phyloP scores from a whole-genome alignment of 1,284 basidiomycete genomes.

The Schizophyllum amplum region DNA sequence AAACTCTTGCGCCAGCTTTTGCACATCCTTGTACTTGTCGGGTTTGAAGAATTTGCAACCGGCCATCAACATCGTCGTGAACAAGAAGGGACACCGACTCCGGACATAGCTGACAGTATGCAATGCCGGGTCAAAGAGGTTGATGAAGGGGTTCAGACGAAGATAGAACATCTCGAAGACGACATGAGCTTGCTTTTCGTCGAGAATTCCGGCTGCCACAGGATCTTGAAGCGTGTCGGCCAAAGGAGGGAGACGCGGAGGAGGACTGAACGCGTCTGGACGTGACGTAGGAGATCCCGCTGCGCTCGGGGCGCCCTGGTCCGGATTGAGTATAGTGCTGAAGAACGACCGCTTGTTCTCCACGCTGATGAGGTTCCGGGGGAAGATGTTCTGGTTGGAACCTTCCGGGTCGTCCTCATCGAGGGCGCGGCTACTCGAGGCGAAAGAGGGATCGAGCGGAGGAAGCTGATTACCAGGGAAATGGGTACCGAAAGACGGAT shows the following conservation, averaged over 20 bases:
- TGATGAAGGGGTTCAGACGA: slow-evolving; percentile 78
- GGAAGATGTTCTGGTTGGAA: slow-evolving; percentile 54
- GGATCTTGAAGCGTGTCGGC: slow-evolving; percentile 37
- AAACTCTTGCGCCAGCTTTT: slow-evolving; percentile 62
- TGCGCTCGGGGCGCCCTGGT: slow-evolving; percentile 26
- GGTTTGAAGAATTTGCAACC: slow-evolving; percentile 80
- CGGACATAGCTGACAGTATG: slow-evolving; percentile 72
- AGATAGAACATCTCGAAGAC: slow-evolving; percentile 71
- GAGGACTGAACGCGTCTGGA: background rate
- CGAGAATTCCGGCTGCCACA: slow-evolving; percentile 57
- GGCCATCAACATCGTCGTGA: slow-evolving; percentile 75
- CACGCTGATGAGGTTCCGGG: slow-evolving; percentile 58
- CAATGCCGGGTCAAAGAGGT: slow-evolving; percentile 72
- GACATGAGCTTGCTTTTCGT: slow-evolving; percentile 55
- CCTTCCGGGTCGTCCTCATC: slow-evolving; percentile 59
- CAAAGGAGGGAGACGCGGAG: slow-evolving; percentile 23
- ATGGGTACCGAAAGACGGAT: slow-evolving; percentile 20
- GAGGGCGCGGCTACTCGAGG: slow-evolving; percentile 20
- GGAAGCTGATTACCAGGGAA: slow-evolving; percentile 39
- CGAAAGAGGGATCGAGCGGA: slow-evolving; percentile 30
- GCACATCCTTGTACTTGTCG: slow-evolving; percentile 56
- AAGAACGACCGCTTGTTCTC: slow-evolving; percentile 72
- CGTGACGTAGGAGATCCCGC: slow-evolving; percentile 5
- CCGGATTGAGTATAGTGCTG: slow-evolving; percentile 70
- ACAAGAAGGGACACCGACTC: slow-evolving; percentile 66